Percentiles rank a stretch among this genome's conserved stretches.
Conservation (phyloP, 176 grass and related monocot species). For the Carex scoparia region DNA sequence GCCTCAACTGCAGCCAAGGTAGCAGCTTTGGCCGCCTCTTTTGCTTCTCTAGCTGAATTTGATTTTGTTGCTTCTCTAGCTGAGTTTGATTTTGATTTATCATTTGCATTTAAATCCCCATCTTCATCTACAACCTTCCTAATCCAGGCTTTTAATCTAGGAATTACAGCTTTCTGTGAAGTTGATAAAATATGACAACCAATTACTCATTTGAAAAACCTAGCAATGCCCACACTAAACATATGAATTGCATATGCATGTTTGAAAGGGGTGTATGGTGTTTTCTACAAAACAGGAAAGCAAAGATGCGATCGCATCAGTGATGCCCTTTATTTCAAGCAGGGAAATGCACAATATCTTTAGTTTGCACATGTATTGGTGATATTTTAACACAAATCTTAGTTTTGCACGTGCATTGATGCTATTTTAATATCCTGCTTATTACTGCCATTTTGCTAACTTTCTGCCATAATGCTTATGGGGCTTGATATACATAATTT, state of each 20-base stretch:
- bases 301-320: not conserved
- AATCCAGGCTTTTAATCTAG: constrained; percentile 82
- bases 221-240: not conserved
- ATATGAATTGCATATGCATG: not conserved
- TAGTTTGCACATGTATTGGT: not conserved
- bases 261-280: not conserved
- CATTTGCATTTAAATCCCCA: constrained; percentile 24
- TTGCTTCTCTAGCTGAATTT: constrained; percentile 46
- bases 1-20: constrained; percentile 59
- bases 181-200: not conserved
- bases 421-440: not conserved
- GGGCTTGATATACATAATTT: not conserved
- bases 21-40: constrained; percentile 63
- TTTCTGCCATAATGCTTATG: not conserved
- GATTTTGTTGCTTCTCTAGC: constrained; percentile 10
- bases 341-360: not conserved
- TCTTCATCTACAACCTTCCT: constrained; percentile 56
- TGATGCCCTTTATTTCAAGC: not conserved
- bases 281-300: not conserved
- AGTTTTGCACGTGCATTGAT: not conserved
- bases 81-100: constrained; percentile 26
- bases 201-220: not conserved
- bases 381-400: not conserved
- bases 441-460: not conserved
- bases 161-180: constrained; percentile 67